Percentiles rank a stretch among this genome's conserved stretches.
Conservation (phyloP, 495 filamentous ascomycete species). For the Bacidia gigantensis region DNA sequence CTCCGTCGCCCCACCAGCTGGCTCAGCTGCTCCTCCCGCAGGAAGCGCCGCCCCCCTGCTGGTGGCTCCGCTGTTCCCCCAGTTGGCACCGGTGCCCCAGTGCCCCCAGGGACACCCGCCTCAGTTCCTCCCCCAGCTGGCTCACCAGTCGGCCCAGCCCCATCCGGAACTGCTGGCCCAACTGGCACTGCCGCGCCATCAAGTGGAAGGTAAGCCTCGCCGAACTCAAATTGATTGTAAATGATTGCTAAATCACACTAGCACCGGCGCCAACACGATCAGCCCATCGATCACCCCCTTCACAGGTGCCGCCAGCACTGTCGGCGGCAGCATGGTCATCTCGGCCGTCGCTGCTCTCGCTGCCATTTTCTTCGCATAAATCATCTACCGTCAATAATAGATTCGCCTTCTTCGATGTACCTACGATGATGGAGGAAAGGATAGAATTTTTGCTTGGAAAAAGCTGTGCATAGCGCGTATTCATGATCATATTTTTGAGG, state of each 20-base stretch:
- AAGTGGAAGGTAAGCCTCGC: slow-evolving; percentile 18
- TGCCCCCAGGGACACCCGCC: neutral
- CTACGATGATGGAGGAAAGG: neutral
- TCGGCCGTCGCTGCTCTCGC: slow-evolving; percentile 36
- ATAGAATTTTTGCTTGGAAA: slow-evolving; percentile 6
- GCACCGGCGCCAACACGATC: slow-evolving; percentile 12
- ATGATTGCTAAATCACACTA: slow-evolving; percentile 12
- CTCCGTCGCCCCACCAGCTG: slow-evolving; percentile 4
- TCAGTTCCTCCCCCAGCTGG: slow-evolving; percentile 11
- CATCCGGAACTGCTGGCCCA: slow-evolving; percentile 5
- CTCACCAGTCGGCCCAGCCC: neutral
- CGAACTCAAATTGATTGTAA: neutral
- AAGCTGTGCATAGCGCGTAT: slow-evolving; percentile 4
- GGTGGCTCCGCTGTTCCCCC: slow-evolving; percentile 11
- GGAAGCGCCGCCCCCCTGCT: slow-evolving; percentile 12
- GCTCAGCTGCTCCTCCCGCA: slow-evolving; percentile 10
- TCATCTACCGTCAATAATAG: slow-evolving; percentile 8
- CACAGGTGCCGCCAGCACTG: slow-evolving; percentile 35
- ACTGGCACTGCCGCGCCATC: slow-evolving; percentile 2
- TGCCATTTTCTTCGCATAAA: slow-evolving; percentile 42
- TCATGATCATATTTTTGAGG: neutral
- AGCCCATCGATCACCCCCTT: slow-evolving; percentile 25
- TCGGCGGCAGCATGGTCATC: slow-evolving; percentile 35
- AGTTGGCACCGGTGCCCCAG: slow-evolving; percentile 11
- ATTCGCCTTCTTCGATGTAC: slow-evolving; percentile 1